Conservation (phyloP, 495 filamentous ascomycete species). For the Polyplosphaeria fusca region DNA sequence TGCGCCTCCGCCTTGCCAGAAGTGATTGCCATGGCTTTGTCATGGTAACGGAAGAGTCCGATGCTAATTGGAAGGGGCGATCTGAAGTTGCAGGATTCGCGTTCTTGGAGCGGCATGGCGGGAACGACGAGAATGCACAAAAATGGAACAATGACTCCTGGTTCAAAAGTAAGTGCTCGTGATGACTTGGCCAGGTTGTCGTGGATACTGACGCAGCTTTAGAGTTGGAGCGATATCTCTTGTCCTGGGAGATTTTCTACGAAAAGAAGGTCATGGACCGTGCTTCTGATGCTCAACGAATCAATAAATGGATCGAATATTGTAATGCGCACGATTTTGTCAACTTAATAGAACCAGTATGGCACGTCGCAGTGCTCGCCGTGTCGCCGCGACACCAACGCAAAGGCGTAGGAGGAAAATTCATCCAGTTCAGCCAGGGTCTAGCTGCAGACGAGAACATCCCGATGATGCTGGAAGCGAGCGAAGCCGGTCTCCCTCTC, state of each 20-base stretch:
- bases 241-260: constrained; percentile 27
- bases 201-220: neutral
- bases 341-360: constrained; percentile 2
- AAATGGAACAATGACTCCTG: constrained; percentile 11
- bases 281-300: constrained; percentile 2
- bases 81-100: constrained; percentile 20
- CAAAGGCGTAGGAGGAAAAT: constrained; percentile 15
- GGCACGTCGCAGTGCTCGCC: constrained; percentile 13
- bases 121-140: constrained; percentile 2
- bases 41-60: constrained; percentile 13
- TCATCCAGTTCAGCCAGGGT: constrained; percentile 15
- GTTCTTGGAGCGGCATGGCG: constrained; percentile 15
- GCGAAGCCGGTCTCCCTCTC: constrained; percentile 9
- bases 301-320: neutral
- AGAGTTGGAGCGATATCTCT: constrained; percentile 24
- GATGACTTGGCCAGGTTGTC: neutral
- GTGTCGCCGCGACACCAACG: constrained; percentile 18
- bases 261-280: constrained; percentile 15
- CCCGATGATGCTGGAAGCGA: constrained; percentile 21
- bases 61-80: constrained; percentile 20
- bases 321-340: constrained; percentile 1
- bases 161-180: constrained; percentile 10
- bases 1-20: constrained; percentile 20
- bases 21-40: constrained; percentile 23
- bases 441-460: constrained; percentile 18